These are phyloP conservation scores for Pythium dissimile DNA, from an alignment of 352 stramenopile genomes.

Conservation along the genomic window DNA sequence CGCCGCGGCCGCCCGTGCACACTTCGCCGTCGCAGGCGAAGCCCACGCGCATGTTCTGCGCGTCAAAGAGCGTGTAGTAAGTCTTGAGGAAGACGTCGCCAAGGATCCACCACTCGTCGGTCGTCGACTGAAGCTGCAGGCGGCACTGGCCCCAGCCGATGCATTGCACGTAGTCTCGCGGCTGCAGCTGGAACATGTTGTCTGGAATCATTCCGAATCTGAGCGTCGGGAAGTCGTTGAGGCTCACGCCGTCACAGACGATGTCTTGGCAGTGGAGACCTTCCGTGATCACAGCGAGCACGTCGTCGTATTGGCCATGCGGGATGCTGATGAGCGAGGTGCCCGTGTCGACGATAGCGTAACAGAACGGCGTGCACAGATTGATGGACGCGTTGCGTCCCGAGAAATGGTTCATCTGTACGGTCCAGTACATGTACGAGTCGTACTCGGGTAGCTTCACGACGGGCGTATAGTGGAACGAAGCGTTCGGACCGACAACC, in stretches of 20 bases:
- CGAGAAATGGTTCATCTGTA: conserved; percentile 73
- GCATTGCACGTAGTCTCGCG: conserved; percentile 78
- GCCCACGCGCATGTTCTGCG: conserved; percentile 81
- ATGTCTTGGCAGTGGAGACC: conserved; percentile 68
- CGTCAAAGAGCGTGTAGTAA: conserved; percentile 91
- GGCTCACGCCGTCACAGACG: conserved; percentile 45
- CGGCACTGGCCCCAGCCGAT: conserved; percentile 68
- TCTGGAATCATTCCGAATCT: conserved; percentile 80
- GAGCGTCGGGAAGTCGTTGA: conserved; percentile 64
- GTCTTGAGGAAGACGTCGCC: conserved; percentile 90
- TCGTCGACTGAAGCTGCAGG: conserved; percentile 73
- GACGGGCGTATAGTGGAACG: conserved; percentile 86
- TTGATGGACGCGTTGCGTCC: conserved; percentile 26
- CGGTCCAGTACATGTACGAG: conserved; percentile 83
- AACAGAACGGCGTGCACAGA: conserved; percentile 78
- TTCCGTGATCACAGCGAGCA: conserved; percentile 56
- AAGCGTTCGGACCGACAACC: conserved; percentile 74
- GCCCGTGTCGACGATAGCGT: conserved; percentile 86
- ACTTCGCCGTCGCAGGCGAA: conserved; percentile 84
- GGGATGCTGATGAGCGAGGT: conserved; percentile 86
- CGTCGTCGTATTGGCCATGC: conserved; percentile 55
- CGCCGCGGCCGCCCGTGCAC: conserved; percentile 68
- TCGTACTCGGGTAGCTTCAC: conserved; percentile 79
- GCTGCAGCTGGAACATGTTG: conserved; percentile 82
- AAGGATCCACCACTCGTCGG: conserved; percentile 86